These are phyloP conservation scores for Fusarium setosum DNA, from an alignment of 2,329 filamentous ascomycete genomes.

Conservation along the genomic window DNA sequence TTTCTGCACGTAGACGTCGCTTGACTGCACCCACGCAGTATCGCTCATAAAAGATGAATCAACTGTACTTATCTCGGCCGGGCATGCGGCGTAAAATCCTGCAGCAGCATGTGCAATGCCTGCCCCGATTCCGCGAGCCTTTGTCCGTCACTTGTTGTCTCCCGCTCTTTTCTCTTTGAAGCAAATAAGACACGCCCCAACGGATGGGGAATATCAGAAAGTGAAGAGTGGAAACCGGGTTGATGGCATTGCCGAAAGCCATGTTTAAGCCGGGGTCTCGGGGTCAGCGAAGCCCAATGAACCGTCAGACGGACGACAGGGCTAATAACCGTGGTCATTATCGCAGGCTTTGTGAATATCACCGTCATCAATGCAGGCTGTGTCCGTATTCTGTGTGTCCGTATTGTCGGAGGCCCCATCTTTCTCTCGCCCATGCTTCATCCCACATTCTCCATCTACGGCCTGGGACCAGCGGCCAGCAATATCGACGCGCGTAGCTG, in stretches of 20 bases:
- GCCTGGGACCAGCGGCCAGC: slow-evolving; percentile 13
- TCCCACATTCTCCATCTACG: slow-evolving; percentile 3
- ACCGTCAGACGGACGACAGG: background rate
- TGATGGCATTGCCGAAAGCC: background rate
- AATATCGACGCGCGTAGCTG: slow-evolving; percentile 15
- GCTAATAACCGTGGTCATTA: background rate
- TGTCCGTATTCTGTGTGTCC: background rate
- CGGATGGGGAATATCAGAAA: background rate
- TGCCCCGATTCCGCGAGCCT: slow-evolving; percentile 27
- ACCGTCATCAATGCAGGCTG: background rate
- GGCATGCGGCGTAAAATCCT: slow-evolving; percentile 15
- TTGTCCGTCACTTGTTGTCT: slow-evolving; percentile 21
- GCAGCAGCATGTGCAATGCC: slow-evolving; percentile 14
- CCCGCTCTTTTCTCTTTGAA: slow-evolving; percentile 26
- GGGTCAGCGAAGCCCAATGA: background rate
- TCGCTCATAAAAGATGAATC: slow-evolving; percentile 19
- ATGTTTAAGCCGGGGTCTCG: background rate
- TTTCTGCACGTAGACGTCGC: slow-evolving; percentile 19
- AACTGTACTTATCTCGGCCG: slow-evolving; percentile 32
- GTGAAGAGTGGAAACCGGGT: background rate
- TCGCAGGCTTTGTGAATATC: background rate
- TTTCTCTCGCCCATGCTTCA: background rate
- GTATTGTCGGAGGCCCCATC: background rate
- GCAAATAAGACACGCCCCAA: background rate
- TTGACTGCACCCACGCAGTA: slow-evolving; percentile 21